Conservation (phyloP, 2,329 filamentous ascomycete species). For the Fusarium pseudocircinatum region DNA sequence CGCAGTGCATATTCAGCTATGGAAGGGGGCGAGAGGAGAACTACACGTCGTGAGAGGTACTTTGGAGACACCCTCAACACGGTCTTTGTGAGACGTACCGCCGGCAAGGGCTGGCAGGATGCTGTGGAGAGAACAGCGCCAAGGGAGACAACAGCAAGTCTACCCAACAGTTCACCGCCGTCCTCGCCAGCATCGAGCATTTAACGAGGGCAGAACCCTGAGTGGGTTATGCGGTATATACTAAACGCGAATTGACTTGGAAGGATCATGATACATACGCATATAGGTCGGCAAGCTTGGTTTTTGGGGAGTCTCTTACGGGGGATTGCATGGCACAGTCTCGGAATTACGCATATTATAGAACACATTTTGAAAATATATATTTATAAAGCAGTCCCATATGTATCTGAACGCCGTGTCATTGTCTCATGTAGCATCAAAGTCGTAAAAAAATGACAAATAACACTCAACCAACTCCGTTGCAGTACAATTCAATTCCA, state of each 20-base stretch:
- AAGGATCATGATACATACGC: conserved; percentile 1
- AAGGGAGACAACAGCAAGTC: conserved; percentile 21
- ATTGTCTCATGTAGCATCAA: conserved; percentile 6
- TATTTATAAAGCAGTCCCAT: neutral
- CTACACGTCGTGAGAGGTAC: conserved; percentile 76
- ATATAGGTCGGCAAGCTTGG: conserved; percentile 3
- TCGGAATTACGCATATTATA: neutral
- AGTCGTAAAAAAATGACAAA: neutral
- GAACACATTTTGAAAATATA: conserved; percentile 6
- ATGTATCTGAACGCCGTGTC: neutral
- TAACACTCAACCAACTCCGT: neutral
- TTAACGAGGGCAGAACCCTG: neutral
- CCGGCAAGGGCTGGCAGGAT: conserved; percentile 54
- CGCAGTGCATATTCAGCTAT: conserved; percentile 79
- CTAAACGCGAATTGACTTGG: neutral
- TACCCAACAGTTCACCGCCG: conserved; percentile 25
- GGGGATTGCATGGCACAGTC: conserved; percentile 12
- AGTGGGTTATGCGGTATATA: conserved; percentile 14
- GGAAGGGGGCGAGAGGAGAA: conserved; percentile 75
- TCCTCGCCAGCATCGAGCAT: conserved; percentile 23
- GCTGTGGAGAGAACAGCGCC: conserved; percentile 29
- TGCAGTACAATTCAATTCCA: neutral
- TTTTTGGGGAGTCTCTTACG: conserved; percentile 16
- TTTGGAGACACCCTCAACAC: conserved; percentile 72
- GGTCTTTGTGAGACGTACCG: conserved; percentile 72